Base-by-base conservation (phyloP, 768 basidiomycete genomes). In the Sporobolomyces phaffii region DNA sequence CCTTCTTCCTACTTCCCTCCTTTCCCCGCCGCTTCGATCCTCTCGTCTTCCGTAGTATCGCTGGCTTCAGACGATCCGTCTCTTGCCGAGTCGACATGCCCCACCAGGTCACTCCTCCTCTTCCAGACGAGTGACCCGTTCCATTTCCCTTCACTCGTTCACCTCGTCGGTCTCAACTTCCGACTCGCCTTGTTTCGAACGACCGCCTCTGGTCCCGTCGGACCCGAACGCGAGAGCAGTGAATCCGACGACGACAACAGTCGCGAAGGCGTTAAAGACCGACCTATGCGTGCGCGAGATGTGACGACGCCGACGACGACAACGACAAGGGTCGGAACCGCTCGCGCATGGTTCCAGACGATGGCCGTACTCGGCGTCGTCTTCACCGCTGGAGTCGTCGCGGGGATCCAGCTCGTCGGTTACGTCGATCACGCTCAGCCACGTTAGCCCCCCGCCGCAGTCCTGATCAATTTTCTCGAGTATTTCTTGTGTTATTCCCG, bases 111-210 rank as follows among this genome's bases (percentile, higher is more conserved):
- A 7, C 14, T 68, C 33, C 29, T 57, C 34, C 26, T 65, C 49
- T 24, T 69, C 15, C 29, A 47, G 13, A 17, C 26, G 1, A 33
- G 44, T 0, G 64, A 70, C 28, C 69, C 69, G 0, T 70, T 70
- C 57, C 64, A 70, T 44, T 45, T 70, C 20, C 69, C 69, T 7
- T 49, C 54, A 5, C 54, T 70, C 29, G 54, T 70, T 0, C 64
- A 58, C 54, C 69, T 70, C 50, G 69, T 70, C 20, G 69, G 69
- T 7, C 60, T 70, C 54, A 70, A 70, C 40, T 45, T 70, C 11
- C 60, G 69, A 14, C 69, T 70, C 45, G 54, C 54, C 6, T 15
- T 70, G 24, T 56, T 62, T 20, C 52, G 48, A 0, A n/a, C 38
- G 26, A 9, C 48, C 15, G 10, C 24, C 14, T 17, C 43, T 22